Evolutionary conservation across 1,139 yeast genomes (phyloP).

Genomic region (Lodderomyces metapsilosis): DNA sequence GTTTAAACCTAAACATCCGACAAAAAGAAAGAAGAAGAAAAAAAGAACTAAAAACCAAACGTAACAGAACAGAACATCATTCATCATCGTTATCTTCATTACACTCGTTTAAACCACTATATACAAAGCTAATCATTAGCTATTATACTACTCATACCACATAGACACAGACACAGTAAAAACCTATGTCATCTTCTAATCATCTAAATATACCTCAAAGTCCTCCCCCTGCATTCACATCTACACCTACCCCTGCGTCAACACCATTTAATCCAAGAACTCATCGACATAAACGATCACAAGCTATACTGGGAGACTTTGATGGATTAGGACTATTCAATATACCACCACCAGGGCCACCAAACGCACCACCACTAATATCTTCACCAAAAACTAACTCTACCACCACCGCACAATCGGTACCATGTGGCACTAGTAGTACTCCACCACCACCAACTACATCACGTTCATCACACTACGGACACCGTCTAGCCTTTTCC

Average conservation of each 20-base stretch:
- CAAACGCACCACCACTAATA: constrained; percentile 10
- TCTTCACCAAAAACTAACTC: constrained; percentile 1
- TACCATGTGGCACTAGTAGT: too few species aligned
- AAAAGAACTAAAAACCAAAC: too few species aligned
- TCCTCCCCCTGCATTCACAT: neutral
- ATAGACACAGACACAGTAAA: neutral
- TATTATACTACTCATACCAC: too few species aligned
- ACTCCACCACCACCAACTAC: constrained; percentile 2
- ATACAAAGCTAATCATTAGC: too few species aligned
- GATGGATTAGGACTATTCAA: constrained; percentile 46
- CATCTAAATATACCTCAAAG: constrained; percentile 4
- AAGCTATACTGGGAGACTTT: constrained; percentile 74
- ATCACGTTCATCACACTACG: neutral
- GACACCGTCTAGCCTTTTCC: neutral
- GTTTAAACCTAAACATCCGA: too few species aligned
- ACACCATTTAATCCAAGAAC: constrained; percentile 34
- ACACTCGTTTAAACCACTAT: too few species aligned
- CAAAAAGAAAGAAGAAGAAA: too few species aligned
- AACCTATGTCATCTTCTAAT: constrained; percentile 1
- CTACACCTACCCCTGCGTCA: neutral
- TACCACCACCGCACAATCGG: constrained; percentile 1
- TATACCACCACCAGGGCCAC: constrained; percentile 23
- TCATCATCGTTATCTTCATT: too few species aligned
- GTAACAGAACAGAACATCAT: too few species aligned
- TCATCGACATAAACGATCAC: constrained; percentile 68